Conservation (phyloP, 2,329 filamentous ascomycete species). For the Didymella pomorum region DNA sequence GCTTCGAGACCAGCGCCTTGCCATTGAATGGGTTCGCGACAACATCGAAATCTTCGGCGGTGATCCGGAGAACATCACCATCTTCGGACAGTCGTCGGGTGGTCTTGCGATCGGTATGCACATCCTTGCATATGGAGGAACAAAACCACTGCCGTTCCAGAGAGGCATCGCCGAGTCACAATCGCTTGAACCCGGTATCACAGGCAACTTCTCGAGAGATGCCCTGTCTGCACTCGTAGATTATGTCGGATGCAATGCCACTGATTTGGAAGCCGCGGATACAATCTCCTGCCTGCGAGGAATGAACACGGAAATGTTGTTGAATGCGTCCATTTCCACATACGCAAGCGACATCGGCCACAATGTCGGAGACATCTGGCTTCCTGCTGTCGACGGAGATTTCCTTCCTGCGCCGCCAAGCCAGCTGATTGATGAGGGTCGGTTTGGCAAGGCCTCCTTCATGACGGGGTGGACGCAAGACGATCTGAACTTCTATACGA, state of each 20-base stretch:
- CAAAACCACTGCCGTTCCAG: conserved; percentile 40
- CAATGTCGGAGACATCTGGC: conserved; percentile 60
- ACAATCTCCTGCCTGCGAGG: conserved; percentile 59
- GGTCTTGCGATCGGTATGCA: conserved; percentile 45
- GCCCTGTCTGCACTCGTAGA: conserved; percentile 57
- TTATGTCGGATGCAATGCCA: conserved; percentile 55
- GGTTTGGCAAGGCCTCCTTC: conserved; percentile 53
- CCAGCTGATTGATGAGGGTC: conserved; percentile 51
- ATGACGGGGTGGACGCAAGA: conserved; percentile 58
- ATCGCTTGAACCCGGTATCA: conserved; percentile 60
- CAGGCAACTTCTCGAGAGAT: conserved; percentile 57
- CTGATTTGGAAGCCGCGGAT: conserved; percentile 51
- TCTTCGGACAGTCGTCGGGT: conserved; percentile 52
- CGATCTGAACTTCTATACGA: conserved; percentile 57
- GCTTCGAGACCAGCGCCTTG: conserved; percentile 50
- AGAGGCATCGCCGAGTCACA: conserved; percentile 54
- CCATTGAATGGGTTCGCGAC: conserved; percentile 52
- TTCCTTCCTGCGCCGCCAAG: conserved; percentile 59
- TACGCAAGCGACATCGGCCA: conserved; percentile 49
- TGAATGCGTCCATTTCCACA: conserved; percentile 56
- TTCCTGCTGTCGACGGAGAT: conserved; percentile 60
- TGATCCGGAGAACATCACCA: conserved; percentile 47
- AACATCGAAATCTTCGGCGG: conserved; percentile 49
- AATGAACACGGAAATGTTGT: conserved; percentile 54
- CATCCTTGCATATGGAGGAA: conserved; percentile 46